phyloP scores from a whole-genome alignment of 148 eudicot genomes.

The Camellia sinensis region DNA sequence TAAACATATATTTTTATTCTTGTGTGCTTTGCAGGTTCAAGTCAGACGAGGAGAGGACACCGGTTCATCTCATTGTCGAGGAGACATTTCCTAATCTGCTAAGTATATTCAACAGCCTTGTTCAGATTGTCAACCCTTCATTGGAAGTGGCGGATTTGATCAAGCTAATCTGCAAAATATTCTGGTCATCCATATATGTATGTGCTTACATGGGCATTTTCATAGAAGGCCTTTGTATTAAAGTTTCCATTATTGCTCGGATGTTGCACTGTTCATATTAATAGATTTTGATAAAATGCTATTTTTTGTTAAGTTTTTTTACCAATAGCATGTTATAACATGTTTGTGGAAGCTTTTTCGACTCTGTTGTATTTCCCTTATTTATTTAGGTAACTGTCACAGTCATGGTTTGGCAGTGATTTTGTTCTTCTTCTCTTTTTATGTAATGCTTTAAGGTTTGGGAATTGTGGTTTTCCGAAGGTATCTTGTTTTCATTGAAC shows the following conservation, averaged over 20 bases:
- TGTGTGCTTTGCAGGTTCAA: conserved; percentile 61
- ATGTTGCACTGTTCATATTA: neutral
- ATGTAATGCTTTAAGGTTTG: neutral
- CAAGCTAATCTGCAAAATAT: conserved; percentile 96
- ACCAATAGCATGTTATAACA: neutral
- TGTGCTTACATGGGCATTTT: conserved; percentile 25
- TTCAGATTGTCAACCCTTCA: conserved; percentile 66
- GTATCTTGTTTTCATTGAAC: conserved; percentile 2
- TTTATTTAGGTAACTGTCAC: neutral
- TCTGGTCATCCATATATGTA: conserved; percentile 98
- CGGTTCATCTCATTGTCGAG: conserved; percentile 73
- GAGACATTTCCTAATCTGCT: conserved; percentile 91
- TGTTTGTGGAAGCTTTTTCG: neutral
- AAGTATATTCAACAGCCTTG: conserved; percentile 72
- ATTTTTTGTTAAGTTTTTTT: neutral
- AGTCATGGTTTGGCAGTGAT: neutral
- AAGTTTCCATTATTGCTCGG: conserved; percentile 3
- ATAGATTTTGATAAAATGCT: neutral
- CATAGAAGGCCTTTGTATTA: neutral
- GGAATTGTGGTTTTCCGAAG: neutral
- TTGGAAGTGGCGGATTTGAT: conserved; percentile 88
- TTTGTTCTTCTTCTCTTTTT: neutral
- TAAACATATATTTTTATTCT: neutral
- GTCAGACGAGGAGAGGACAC: conserved; percentile 94
- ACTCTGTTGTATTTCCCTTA: neutral